Evolutionary conservation across 176 grass and related monocot genomes (phyloP).

Genomic region (Microstegium vimineum): DNA sequence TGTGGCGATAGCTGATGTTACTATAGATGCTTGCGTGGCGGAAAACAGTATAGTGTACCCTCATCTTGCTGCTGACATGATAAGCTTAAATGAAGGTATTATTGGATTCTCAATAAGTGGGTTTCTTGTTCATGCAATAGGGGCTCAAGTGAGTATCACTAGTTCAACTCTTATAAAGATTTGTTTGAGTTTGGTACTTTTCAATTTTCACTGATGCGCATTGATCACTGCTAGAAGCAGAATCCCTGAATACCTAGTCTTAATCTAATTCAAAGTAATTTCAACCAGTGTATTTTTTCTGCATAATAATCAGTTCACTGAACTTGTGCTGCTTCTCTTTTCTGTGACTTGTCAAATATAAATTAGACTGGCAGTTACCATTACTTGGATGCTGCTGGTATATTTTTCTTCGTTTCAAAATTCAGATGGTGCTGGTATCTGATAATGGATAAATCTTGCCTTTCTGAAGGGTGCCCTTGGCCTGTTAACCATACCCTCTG

Average conservation of each 20-base stretch:
- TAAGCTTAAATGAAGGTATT: constrained; percentile 79
- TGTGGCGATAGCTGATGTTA: constrained; percentile 81
- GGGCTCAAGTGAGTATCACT: constrained; percentile 57
- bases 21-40: constrained; percentile 76
- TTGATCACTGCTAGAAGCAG: neutral
- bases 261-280: neutral
- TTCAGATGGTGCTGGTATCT: constrained; percentile 13
- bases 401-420: neutral
- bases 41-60: constrained; percentile 65
- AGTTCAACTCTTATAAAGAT: constrained; percentile 11
- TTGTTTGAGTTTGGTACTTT: neutral
- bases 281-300: neutral
- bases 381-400: neutral
- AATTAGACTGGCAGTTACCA: neutral
- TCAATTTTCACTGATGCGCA: neutral
- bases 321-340: constrained; percentile 20
- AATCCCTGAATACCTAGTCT: neutral
- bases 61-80: constrained; percentile 74
- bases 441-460: constrained; percentile 26
- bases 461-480: constrained; percentile 80
- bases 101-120: constrained; percentile 88
- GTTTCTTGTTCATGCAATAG: constrained; percentile 75
- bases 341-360: neutral
- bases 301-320: neutral
- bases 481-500: constrained; percentile 59